phyloP scores from a whole-genome alignment of 106 monocot species.

The Dioscorea zingiberensis region DNA sequence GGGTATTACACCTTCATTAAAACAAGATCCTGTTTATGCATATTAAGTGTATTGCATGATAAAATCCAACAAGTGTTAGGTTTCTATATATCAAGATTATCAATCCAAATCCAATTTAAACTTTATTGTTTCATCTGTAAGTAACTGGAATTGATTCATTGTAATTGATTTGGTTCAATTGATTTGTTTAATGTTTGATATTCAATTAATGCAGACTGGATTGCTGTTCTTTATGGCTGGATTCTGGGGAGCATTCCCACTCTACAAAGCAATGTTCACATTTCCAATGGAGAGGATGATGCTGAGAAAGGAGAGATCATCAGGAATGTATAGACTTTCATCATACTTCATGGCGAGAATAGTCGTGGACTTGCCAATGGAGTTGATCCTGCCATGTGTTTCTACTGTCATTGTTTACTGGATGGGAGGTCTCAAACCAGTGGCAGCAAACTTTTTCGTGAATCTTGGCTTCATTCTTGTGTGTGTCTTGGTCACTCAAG shows the following conservation, averaged over 20 bases:
- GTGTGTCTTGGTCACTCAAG: slow-evolving; percentile 33
- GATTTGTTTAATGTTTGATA: no score
- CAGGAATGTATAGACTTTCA: slow-evolving; percentile 64
- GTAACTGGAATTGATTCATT: no score
- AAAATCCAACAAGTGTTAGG: no score
- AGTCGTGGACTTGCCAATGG: slow-evolving; percentile 50
- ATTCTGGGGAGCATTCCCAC: slow-evolving; percentile 51
- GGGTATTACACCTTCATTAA: no score
- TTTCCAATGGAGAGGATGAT: slow-evolving; percentile 53
- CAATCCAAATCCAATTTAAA: no score
- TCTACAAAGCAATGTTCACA: slow-evolving; percentile 55
- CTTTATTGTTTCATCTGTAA: no score
- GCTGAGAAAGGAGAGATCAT: slow-evolving; percentile 49
- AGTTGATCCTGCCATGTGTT: slow-evolving; percentile 37
- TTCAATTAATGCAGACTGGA: slow-evolving; percentile 34
- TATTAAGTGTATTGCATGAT: no score
- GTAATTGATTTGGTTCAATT: no score
- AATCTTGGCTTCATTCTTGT: slow-evolving; percentile 17
- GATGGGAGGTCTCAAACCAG: slow-evolving; percentile 41
- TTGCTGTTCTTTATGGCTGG: slow-evolving; percentile 45
- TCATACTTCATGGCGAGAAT: slow-evolving; percentile 51
- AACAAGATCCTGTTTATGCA: no score
- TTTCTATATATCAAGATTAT: no score
- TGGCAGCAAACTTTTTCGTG: slow-evolving; percentile 19
- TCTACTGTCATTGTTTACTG: slow-evolving; percentile 39